Percentiles rank a stretch among this genome's conserved stretches.
Evolutionary conservation across 345 rosid species (phyloP).

Genomic region (Linum usitatissimum): DNA sequence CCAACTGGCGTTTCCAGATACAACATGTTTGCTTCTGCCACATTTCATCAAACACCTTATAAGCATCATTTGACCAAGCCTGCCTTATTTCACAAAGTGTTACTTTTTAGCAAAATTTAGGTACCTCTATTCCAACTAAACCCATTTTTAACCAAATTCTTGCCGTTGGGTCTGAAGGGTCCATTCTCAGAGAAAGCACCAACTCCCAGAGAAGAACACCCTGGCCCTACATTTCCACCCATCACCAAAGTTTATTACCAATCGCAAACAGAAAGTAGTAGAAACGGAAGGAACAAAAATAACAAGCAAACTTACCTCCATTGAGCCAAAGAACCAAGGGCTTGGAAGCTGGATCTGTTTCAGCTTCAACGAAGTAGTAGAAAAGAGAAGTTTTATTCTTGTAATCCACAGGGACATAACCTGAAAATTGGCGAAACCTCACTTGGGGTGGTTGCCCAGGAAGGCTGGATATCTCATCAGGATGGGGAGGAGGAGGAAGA

Average conservation of each 20-base stretch:
- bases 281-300: not conserved
- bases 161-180: constrained; percentile 91
- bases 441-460: not conserved
- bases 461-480: not conserved
- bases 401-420: not conserved
- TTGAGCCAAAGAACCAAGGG: constrained; percentile 98
- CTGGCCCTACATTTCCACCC: constrained; percentile 50
- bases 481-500: not conserved
- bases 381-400: not conserved
- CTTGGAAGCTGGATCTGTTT: constrained; percentile 55
- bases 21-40: constrained; percentile 10
- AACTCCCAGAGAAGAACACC: constrained; percentile 92
- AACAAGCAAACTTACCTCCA: constrained; percentile 46
- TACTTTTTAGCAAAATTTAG: not conserved
- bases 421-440: not conserved
- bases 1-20: constrained; percentile 11
- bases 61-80: not conserved
- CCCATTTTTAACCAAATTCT: constrained; percentile 51
- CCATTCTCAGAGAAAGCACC: constrained; percentile 98
- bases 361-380: constrained; percentile 94
- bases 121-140: constrained; percentile 92
- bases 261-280: not conserved
- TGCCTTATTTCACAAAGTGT: not conserved
- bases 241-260: not conserved
- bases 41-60: not conserved